Evolutionary conservation across 176 grass and related monocot genomes (phyloP), one percentile per base, ranked within the genome.

Genomic region (Carex parvula): DNA sequence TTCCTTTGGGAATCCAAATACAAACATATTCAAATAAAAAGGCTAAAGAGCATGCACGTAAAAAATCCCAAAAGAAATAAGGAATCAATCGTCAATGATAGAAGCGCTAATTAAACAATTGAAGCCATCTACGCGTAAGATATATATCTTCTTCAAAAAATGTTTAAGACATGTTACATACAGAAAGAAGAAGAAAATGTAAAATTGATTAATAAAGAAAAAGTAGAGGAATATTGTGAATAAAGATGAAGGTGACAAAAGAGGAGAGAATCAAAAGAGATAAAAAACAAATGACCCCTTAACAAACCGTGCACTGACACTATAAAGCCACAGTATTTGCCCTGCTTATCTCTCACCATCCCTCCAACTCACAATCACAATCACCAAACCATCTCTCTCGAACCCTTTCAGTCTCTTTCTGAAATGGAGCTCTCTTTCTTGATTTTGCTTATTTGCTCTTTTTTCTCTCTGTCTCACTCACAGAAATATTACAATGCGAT

Each of bases 401-500:
- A n/a, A n/a, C 39, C 71, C 71, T 75, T 75, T 29, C 41, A 21
- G 6, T 52, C 70, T 73, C 70, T 3, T 2, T 57, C 73, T 33
- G 32, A 67, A 30, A 83, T 83, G 81, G 48, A 83, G 33, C 20
- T 12, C 41, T 83, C 60, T 50, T 37, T 83, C 22, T 68, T 83
- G 60, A 17, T 52, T 66, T 68, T 83, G 81, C 81, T 83, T 10
- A 2, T 83, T 18, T 65, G 41, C 35, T 83, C 81, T 37, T 35
- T 83, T 17, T 83, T 83, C 81, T 35, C 81, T 69, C 39, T 68
- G 21, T 64, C 81, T 68, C 29, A 83, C 62, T 83, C 81, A 46
- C 81, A 83, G 64, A 83, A 83, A 83, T 69, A 46, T 20, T 97
- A 94, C 71, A 89, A 89, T 30, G 92, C 90, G 6, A 88, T 97